These are phyloP conservation scores for Backusella luteola DNA, from an alignment of 192 early-diverging fungal genomes.

Conservation along the genomic window DNA sequence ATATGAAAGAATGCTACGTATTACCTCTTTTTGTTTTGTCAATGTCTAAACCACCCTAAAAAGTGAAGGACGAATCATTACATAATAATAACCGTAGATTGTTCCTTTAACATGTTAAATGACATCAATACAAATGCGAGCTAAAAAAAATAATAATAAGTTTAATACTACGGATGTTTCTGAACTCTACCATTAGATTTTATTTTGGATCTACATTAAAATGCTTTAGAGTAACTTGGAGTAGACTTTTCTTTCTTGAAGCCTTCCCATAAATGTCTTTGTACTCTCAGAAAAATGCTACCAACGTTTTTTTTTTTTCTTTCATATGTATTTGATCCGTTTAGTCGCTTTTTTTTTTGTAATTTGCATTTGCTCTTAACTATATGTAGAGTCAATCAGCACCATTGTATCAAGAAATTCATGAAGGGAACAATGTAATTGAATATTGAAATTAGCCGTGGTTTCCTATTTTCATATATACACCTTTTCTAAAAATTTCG, in stretches of 20 bases:
- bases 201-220: conserved; percentile 5
- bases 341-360: background rate
- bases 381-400: background rate
- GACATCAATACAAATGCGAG: background rate
- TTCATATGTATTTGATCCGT: background rate
- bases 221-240: background rate
- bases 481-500: too few species aligned
- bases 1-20: background rate
- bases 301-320: background rate
- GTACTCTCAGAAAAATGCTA: background rate
- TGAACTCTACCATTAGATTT: background rate
- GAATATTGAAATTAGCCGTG: background rate
- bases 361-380: background rate
- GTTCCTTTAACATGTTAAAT: background rate
- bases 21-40: background rate
- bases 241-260: background rate
- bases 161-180: background rate
- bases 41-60: background rate
- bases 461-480: background rate
- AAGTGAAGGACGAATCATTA: background rate
- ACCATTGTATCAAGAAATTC: background rate
- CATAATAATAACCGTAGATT: background rate
- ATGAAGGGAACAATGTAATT: background rate
- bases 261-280: background rate
- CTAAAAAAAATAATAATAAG: background rate